phyloP scores from a whole-genome alignment of 345 rosid species.

The Arabis hirsuta region DNA sequence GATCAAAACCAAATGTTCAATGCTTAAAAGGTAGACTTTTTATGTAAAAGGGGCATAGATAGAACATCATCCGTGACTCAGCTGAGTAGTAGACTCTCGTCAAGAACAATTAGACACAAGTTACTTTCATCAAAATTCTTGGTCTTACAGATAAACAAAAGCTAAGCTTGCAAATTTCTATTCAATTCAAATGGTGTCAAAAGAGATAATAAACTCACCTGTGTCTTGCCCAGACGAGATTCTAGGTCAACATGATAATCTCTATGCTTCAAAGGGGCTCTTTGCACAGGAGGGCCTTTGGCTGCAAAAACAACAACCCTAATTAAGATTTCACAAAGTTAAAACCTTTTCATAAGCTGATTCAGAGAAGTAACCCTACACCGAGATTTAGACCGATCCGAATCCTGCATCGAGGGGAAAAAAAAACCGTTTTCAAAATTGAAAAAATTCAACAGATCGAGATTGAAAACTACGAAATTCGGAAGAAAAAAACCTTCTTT shows the following conservation, averaged over 20 bases:
- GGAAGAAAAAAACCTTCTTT: constrained; percentile 53
- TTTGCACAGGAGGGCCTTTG: constrained; percentile 88
- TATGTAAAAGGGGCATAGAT: background rate
- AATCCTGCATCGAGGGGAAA: constrained; percentile 55
- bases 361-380: constrained; percentile 51
- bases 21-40: background rate
- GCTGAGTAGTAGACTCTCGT: no score
- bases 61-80: no score
- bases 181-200: background rate
- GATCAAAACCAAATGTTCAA: constrained; percentile 10
- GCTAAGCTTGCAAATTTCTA: background rate
- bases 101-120: no score
- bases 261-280: constrained; percentile 97
- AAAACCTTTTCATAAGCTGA: background rate
- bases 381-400: constrained; percentile 71
- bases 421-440: constrained; percentile 2
- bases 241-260: constrained; percentile 96
- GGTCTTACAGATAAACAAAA: constrained; percentile 13
- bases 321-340: constrained; percentile 13
- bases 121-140: background rate
- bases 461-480: background rate
- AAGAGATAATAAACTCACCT: constrained; percentile 48
- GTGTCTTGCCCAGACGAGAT: constrained; percentile 96
- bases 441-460: constrained; percentile 9
- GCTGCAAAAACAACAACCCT: constrained; percentile 49